Conservation (phyloP, 352 stramenopile genomes). For the Phytophthora brassicae region DNA sequence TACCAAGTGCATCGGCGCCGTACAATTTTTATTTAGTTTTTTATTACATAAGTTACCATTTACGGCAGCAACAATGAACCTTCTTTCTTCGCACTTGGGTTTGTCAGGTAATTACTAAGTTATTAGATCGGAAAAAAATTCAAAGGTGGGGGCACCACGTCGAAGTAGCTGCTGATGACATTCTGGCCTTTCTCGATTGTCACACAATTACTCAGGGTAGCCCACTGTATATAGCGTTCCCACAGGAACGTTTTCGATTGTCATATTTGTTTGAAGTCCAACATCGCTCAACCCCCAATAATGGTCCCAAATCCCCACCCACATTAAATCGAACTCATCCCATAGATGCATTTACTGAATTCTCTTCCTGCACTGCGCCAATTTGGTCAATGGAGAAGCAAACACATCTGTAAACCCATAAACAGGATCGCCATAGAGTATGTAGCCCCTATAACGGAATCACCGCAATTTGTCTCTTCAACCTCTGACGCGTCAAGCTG, state of each 20-base stretch:
- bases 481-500: not conserved
- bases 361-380: not conserved
- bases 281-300: constrained; percentile 1
- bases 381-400: constrained; percentile 6
- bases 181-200: constrained; percentile 4
- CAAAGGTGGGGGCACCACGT: constrained; percentile 2
- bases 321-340: not conserved
- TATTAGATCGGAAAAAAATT: not conserved
- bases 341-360: constrained; percentile 1
- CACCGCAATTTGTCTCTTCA: not conserved
- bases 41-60: too few relatives aligned
- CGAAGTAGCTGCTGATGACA: constrained; percentile 6
- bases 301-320: not conserved
- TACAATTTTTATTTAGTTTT: too few relatives aligned
- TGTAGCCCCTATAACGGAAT: not conserved
- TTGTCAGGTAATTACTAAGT: too few relatives aligned
- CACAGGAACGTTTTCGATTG: constrained; percentile 1
- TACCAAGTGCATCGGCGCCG: too few relatives aligned
- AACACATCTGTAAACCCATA: constrained; percentile 5
- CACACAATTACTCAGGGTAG: not conserved
- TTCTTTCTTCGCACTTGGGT: too few relatives aligned
- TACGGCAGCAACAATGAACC: too few relatives aligned
- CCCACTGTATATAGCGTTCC: constrained; percentile 3
- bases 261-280: constrained; percentile 13
- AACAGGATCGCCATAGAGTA: constrained; percentile 4